phyloP scores from a whole-genome alignment of 2,329 filamentous ascomycete species.

The Colletotrichum gigasporum region DNA sequence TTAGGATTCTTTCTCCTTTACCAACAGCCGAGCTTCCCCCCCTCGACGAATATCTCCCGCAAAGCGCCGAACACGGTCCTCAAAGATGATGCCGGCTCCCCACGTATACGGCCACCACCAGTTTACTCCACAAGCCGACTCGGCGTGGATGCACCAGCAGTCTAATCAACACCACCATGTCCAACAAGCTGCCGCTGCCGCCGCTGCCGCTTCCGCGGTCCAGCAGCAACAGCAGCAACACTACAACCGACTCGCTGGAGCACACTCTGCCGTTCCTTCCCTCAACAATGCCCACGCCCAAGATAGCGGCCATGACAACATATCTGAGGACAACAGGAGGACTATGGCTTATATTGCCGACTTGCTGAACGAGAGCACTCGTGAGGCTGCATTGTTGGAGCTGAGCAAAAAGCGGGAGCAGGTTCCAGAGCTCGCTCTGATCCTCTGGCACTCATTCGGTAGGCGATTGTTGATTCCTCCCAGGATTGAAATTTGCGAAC shows the following conservation, averaged over 20 bases:
- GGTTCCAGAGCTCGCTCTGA: slow-evolving; percentile 93
- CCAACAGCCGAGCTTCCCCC: too few species aligned
- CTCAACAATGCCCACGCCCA: slow-evolving; percentile 60
- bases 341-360: slow-evolving; percentile 95
- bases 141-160: slow-evolving; percentile 75
- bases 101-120: slow-evolving; percentile 76
- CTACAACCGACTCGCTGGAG: slow-evolving; percentile 78
- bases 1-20: too few species aligned
- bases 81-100: slow-evolving; percentile 69
- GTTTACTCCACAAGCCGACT: slow-evolving; percentile 69
- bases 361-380: slow-evolving; percentile 84
- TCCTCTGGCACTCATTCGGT: slow-evolving; percentile 99
- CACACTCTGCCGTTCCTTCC: slow-evolving; percentile 62
- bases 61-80: neutral
- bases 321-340: slow-evolving; percentile 90
- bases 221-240: slow-evolving; percentile 66
- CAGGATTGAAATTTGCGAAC: too few species aligned
- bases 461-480: slow-evolving; percentile 45
- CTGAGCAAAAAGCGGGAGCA: slow-evolving; percentile 99
- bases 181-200: slow-evolving; percentile 62
- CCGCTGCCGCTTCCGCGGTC: slow-evolving; percentile 61
- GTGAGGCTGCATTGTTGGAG: slow-evolving; percentile 92
- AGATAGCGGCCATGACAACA: slow-evolving; percentile 69
- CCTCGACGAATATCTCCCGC: too few species aligned
- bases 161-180: slow-evolving; percentile 67